Conservation (phyloP, 139 green algal genomes). For the Micractinium conductrix region DNA sequence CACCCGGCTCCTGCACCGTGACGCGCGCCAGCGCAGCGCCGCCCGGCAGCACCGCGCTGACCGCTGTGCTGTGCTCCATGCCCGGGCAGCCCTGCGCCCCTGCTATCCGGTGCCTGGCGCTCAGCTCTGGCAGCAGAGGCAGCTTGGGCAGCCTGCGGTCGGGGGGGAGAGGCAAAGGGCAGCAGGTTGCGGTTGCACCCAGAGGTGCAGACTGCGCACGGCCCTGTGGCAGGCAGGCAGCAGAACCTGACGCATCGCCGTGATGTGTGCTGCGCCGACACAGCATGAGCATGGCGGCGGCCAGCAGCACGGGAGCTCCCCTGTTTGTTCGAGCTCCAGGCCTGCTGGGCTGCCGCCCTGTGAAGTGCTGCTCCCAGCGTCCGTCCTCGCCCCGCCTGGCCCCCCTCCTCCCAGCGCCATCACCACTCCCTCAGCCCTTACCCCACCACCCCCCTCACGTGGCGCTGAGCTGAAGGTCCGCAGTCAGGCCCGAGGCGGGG, state of each 20-base stretch:
- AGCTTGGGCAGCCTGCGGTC: constrained; percentile 19
- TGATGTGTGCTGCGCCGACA: no score
- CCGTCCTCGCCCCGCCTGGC: no score
- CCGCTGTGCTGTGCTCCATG: background rate
- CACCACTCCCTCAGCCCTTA: background rate
- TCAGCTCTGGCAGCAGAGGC: constrained; percentile 22
- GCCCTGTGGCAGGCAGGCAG: background rate
- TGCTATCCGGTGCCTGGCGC: background rate
- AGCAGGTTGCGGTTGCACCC: background rate
- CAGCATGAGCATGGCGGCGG: no score
- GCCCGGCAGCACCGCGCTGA: constrained; percentile 1
- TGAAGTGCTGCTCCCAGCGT: no score
- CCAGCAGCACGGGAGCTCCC: no score
- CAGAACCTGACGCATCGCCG: no score
- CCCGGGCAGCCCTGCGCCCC: background rate
- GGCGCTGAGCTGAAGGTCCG: constrained; percentile 1
- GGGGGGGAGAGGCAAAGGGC: background rate
- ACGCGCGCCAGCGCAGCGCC: background rate
- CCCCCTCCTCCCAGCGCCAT: no score
- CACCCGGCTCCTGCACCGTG: background rate
- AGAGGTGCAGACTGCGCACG: background rate
- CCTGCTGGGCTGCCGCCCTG: no score
- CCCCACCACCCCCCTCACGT: constrained; percentile 18
- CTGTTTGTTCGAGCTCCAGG: no score
- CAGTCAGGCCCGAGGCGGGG: background rate